Conservation (phyloP, 257 asterid species). For the Ocimum tenuiflorum region DNA sequence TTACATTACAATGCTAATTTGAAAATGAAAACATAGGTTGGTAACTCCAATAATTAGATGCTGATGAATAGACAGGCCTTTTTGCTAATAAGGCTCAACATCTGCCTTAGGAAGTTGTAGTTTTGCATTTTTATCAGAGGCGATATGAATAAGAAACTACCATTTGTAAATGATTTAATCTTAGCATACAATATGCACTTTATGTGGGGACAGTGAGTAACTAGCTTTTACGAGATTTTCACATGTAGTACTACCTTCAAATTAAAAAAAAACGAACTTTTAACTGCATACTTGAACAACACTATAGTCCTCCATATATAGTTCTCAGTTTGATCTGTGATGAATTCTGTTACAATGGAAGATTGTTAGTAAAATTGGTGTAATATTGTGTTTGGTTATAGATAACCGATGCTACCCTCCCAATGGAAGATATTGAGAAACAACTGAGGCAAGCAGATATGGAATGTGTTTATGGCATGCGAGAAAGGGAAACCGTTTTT, state of each 20-base stretch:
- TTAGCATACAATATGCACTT: neutral
- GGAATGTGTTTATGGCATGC: slow-evolving; percentile 34
- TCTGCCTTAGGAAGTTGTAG: neutral
- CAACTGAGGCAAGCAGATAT: slow-evolving; percentile 38
- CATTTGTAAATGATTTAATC: neutral
- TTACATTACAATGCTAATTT: neutral
- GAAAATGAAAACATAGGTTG: neutral
- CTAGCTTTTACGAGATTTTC: neutral
- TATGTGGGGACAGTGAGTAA: neutral
- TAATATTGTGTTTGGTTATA: slow-evolving; percentile 23
- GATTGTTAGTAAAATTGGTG: neutral
- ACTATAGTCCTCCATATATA: neutral
- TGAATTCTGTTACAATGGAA: neutral
- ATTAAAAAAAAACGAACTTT: neutral
- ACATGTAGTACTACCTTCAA: neutral
- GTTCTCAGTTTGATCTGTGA: neutral
- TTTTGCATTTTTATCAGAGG: neutral
- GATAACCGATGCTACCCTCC: slow-evolving; percentile 66
- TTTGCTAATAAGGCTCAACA: neutral
- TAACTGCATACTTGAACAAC: neutral
- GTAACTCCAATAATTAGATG: neutral
- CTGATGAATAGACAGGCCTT: neutral
- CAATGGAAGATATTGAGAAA: slow-evolving; percentile 67
- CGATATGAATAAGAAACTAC: neutral
- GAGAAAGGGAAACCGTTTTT: slow-evolving; percentile 54